These are phyloP conservation scores for Fraxinus angustifolia DNA, from an alignment of 305 asterid genomes.

Conservation along the genomic window DNA sequence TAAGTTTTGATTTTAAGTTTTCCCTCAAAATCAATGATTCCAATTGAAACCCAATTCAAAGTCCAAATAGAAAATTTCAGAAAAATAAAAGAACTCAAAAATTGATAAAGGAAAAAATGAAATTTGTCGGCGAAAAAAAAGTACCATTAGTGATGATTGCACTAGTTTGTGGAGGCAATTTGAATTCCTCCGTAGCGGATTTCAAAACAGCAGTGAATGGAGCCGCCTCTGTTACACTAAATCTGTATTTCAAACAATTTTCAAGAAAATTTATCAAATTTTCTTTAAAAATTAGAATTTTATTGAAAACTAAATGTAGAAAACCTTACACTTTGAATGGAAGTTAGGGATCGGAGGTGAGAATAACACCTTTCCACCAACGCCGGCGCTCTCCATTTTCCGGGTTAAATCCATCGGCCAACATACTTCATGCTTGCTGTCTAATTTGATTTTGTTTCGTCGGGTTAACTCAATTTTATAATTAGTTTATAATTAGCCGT, in stretches of 20 bases:
- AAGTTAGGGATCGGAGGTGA: conserved; percentile 87
- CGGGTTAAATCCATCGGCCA: too few species aligned
- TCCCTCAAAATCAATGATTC: background rate
- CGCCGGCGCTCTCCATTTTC: conserved; percentile 21
- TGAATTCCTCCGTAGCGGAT: conserved; percentile 96
- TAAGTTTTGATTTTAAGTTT: background rate
- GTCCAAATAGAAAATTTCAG: background rate
- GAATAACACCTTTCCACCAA: conserved; percentile 84
- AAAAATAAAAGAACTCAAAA: conserved; percentile 19
- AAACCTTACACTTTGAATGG: conserved; percentile 85
- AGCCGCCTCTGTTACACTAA: conserved; percentile 95
- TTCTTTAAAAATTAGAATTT: background rate
- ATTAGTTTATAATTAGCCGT: too few species aligned
- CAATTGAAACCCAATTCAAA: background rate
- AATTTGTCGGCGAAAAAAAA: background rate
- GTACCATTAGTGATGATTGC: conserved; percentile 92
- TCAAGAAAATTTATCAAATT: background rate
- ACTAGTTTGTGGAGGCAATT: conserved; percentile 95
- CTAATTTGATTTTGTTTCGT: too few species aligned
- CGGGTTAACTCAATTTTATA: too few species aligned
- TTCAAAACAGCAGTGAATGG: conserved; percentile 94
- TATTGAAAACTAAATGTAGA: background rate
- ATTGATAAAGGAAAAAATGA: background rate
- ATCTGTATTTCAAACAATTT: conserved; percentile 34
- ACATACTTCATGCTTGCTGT: too few species aligned